Conservation (phyloP, 2,329 filamentous ascomycete species). For the Neonectria sp. region DNA sequence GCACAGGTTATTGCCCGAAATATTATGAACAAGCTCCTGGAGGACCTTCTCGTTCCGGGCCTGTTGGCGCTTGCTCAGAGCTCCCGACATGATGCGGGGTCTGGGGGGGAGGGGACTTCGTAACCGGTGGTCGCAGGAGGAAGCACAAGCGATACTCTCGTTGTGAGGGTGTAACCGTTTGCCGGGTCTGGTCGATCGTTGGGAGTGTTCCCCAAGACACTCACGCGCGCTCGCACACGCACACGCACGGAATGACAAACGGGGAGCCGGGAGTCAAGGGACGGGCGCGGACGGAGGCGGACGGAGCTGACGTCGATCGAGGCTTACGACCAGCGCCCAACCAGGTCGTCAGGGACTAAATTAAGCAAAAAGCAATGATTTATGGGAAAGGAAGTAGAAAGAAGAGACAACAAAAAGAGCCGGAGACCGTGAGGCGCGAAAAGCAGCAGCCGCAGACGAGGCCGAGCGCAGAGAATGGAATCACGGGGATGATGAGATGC, state of each 20-base stretch:
- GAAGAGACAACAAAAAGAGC: conserved; percentile 38
- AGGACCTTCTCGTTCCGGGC: conserved; percentile 94
- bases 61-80: conserved; percentile 95
- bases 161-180: conserved; percentile 37
- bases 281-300: conserved; percentile 29
- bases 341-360: conserved; percentile 28
- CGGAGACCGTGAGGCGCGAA: conserved; percentile 23
- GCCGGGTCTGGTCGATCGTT: conserved; percentile 36
- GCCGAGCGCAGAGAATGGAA: conserved; percentile 24
- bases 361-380: conserved; percentile 40
- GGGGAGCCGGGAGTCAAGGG: conserved; percentile 25
- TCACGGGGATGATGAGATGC: conserved; percentile 17
- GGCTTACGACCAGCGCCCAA: conserved; percentile 20
- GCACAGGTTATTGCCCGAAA: conserved; percentile 93
- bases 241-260: conserved; percentile 26
- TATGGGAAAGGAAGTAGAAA: conserved; percentile 30
- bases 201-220: conserved; percentile 28
- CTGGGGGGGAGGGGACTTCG: conserved; percentile 10
- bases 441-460: conserved; percentile 34
- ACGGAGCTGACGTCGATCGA: conserved; percentile 32
- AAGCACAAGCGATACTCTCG: conserved; percentile 24
- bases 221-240: conserved; percentile 25
- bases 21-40: conserved; percentile 86
- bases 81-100: conserved; percentile 72
- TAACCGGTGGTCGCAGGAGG: conserved; percentile 16